Evolutionary conservation across 176 grass and related monocot genomes (phyloP).

Genomic region (Aegilops sharonensis): DNA sequence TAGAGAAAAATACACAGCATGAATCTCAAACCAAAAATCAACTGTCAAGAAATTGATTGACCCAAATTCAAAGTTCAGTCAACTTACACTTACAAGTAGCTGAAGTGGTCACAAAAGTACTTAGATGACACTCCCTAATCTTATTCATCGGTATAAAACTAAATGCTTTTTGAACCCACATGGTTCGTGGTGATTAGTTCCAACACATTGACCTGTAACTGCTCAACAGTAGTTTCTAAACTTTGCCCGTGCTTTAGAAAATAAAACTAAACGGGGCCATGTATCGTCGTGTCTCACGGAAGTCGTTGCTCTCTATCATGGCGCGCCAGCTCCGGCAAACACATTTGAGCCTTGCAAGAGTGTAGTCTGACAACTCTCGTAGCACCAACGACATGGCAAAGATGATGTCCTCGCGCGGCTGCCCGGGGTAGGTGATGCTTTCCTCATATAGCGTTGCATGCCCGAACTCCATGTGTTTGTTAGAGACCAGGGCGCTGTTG

Average conservation of each 20-base stretch:
- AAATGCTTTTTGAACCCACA: too few relatives aligned
- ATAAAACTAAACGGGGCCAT: background rate
- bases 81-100: too few relatives aligned
- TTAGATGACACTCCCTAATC: too few relatives aligned
- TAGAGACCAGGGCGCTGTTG: background rate
- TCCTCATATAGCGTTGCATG: background rate
- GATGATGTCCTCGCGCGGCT: background rate
- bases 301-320: background rate
- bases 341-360: background rate
- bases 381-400: background rate
- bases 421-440: background rate
- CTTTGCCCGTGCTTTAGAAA: background rate
- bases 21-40: too few relatives aligned
- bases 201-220: too few relatives aligned
- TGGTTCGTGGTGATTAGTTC: too few relatives aligned
- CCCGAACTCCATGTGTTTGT: background rate
- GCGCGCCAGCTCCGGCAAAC: background rate
- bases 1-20: too few relatives aligned
- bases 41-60: too few relatives aligned
- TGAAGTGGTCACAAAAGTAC: too few relatives aligned
- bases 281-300: background rate
- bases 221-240: too few relatives aligned
- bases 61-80: too few relatives aligned
- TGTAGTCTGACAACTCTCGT: background rate
- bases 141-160: too few relatives aligned